These are phyloP conservation scores for Diaporthe sp. DNA, from an alignment of 2,329 filamentous ascomycete species.

Conservation along the genomic window DNA sequence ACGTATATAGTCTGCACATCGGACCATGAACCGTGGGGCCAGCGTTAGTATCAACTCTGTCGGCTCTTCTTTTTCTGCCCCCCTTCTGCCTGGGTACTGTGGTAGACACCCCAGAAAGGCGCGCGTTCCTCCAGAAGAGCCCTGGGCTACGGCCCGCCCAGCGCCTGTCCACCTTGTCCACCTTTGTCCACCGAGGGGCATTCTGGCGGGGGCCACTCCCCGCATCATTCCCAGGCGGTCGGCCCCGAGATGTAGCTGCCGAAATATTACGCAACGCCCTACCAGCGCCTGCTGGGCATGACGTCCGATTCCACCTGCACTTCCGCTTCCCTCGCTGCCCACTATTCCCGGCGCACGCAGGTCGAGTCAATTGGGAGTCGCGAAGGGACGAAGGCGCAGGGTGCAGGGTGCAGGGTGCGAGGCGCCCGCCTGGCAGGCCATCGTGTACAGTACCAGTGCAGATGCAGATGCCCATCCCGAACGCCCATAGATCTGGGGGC, in stretches of 20 bases:
- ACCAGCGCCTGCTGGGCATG: slow-evolving; percentile 27
- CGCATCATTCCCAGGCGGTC: slow-evolving; percentile 15
- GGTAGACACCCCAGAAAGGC: background rate
- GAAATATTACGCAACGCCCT: slow-evolving; percentile 28
- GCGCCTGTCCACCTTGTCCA: background rate
- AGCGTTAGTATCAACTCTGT: slow-evolving; percentile 27
- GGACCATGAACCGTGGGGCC: slow-evolving; percentile 12
- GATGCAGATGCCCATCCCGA: slow-evolving; percentile 21
- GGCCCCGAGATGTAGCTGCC: slow-evolving; percentile 28
- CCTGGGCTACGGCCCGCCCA: background rate
- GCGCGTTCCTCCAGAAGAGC: background rate
- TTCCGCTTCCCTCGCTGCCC: background rate
- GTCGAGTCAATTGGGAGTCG: slow-evolving; percentile 14
- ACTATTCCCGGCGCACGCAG: background rate
- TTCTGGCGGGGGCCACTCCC: background rate
- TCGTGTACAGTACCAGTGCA: background rate
- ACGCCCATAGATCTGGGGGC: slow-evolving; percentile 24
- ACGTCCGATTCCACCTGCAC: slow-evolving; percentile 20
- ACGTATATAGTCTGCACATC: background rate
- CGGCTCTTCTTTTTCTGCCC: slow-evolving; percentile 27
- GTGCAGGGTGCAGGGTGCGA: slow-evolving; percentile 8
- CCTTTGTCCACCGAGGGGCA: slow-evolving; percentile 7
- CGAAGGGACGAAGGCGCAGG: background rate
- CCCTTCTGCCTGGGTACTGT: background rate
- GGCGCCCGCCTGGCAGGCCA: background rate